These are phyloP conservation scores for Backusella morwellensis DNA, from an alignment of 192 early-diverging fungal genomes.

Conservation along the genomic window DNA sequence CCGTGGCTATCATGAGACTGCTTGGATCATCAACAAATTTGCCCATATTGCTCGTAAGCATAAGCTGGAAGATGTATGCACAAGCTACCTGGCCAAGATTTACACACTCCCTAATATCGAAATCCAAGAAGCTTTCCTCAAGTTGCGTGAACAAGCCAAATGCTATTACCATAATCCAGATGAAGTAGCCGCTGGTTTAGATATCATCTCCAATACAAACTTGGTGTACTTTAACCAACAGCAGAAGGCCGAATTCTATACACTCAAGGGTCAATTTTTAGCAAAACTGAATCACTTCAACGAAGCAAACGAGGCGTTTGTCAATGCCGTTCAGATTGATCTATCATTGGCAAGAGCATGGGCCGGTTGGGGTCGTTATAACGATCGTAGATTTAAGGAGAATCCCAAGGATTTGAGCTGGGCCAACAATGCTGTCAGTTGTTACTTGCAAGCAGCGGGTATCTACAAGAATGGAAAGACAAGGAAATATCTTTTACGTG, in stretches of 20 bases:
- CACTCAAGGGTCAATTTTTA: slow-evolving; percentile 94
- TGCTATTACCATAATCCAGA: slow-evolving; percentile 89
- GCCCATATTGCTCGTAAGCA: slow-evolving; percentile 96
- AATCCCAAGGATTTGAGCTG: slow-evolving; percentile 78
- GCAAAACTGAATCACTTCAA: slow-evolving; percentile 81
- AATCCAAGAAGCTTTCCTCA: slow-evolving; percentile 97
- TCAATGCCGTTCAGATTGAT: slow-evolving; percentile 89
- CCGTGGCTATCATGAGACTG: slow-evolving; percentile 98
- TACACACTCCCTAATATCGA: slow-evolving; percentile 99
- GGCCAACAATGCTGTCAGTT: slow-evolving; percentile 89
- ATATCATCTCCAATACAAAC: slow-evolving; percentile 99
- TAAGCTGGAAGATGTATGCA: slow-evolving; percentile 92
- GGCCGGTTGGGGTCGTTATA: slow-evolving; percentile 96
- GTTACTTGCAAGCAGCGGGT: slow-evolving; percentile 93
- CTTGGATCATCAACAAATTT: slow-evolving; percentile 99
- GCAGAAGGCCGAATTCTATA: slow-evolving; percentile 98
- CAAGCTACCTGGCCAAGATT: slow-evolving; percentile 89
- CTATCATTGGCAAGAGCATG: slow-evolving; percentile 88
- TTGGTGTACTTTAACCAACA: slow-evolving; percentile 87
- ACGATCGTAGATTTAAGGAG: slow-evolving; percentile 88
- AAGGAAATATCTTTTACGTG: slow-evolving; percentile 87
- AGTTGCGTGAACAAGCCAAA: slow-evolving; percentile 97
- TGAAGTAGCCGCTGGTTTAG: slow-evolving; percentile 89
- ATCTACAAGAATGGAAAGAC: slow-evolving; percentile 84
- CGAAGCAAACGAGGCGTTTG: slow-evolving; percentile 89